A percentile compares a stretch with the other conserved stretches of the same genome.
phyloP scores from a whole-genome alignment of 2,329 filamentous ascomycete genomes.

The Aureobasidium lini region DNA sequence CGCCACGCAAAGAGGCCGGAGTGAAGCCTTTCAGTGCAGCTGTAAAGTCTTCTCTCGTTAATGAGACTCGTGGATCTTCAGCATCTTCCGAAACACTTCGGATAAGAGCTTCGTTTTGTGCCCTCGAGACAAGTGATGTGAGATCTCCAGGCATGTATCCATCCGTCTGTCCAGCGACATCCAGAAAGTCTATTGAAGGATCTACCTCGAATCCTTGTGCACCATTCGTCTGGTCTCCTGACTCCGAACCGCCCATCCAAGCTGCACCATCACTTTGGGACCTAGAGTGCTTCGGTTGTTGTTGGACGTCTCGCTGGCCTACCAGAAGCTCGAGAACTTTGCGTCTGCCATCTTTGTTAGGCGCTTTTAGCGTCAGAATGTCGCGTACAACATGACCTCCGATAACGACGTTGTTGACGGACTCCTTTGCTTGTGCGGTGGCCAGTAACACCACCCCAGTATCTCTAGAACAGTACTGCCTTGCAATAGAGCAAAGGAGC shows the following conservation, averaged over 20 bases:
- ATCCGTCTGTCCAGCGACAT: constrained; percentile 88
- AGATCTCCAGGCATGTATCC: constrained; percentile 98
- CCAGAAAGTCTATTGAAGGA: constrained; percentile 75
- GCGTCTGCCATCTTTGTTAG: constrained; percentile 81
- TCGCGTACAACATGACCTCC: constrained; percentile 89
- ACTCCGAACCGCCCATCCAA: constrained; percentile 65
- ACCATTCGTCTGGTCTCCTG: constrained; percentile 37
- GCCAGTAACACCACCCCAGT: constrained; percentile 80
- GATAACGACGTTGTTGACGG: constrained; percentile 81
- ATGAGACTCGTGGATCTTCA: constrained; percentile 45
- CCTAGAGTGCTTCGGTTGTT: not conserved
- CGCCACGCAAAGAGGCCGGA: constrained; percentile 86
- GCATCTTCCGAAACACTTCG: constrained; percentile 55
- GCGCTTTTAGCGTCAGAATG: constrained; percentile 81
- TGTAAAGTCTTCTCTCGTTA: constrained; percentile 71
- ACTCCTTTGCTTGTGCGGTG: constrained; percentile 88
- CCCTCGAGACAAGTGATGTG: constrained; percentile 73
- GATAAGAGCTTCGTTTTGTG: constrained; percentile 87
- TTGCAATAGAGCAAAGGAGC: constrained; percentile 71
- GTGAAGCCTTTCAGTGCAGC: constrained; percentile 86
- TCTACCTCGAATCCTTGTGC: constrained; percentile 64
- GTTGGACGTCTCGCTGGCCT: constrained; percentile 34
- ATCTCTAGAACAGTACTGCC: constrained; percentile 73
- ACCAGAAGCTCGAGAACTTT: constrained; percentile 77
- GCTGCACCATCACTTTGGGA: constrained; percentile 17